Evolutionary conservation across 495 filamentous ascomycete species (phyloP), one percentile per base, ranked within the genome.

Genomic region (Podospora conica): DNA sequence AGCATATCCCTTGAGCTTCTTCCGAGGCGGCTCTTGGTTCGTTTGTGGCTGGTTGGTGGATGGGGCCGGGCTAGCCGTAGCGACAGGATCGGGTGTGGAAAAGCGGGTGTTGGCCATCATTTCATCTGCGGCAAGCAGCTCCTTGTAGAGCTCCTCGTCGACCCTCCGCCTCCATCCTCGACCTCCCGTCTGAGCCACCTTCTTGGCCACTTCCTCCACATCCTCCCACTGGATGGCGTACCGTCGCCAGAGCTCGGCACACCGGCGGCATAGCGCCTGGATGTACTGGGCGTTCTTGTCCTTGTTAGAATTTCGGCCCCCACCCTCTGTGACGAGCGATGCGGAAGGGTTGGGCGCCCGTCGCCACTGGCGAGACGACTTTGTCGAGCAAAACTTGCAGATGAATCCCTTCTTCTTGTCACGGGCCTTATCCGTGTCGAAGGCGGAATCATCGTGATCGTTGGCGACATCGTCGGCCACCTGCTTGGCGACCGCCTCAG

Each of bases 151-250:
- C 74, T 98, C 96, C 73, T 98, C 93, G 69, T 98, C 95, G 60
- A 95, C 87, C 60, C 87, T 89, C 58, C 91, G 86, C 73, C 93
- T 93, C 90, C 89, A 93, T 2, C 90, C 90, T 65, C 91, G 89
- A 53, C 92, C 91, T 54, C 93, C 92, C 64, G 86, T 88, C 61
- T 88, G 87, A 3, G 87, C 87, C 61, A 96, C 87, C 80, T 96
- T 95, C 81, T 95, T 97, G 23, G 89, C 88, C 33, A 97, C 83
- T 68, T 98, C 95, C 63, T 98, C 95, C n/a, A 91, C 83, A 69
- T 96, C 90, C 73, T 98, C 95, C 87, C 92, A 99, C 66, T 95
- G 91, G 64, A 99, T 92, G 10, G 88, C 93, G 72, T 98, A 98
- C 65, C 93, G 90, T 31, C 95, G 86, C 95, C 95, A 99, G 29